Evolutionary conservation across 306 rosid genomes (phyloP), one percentile per base, ranked within the genome.

Genomic region (Malus asiatica): DNA sequence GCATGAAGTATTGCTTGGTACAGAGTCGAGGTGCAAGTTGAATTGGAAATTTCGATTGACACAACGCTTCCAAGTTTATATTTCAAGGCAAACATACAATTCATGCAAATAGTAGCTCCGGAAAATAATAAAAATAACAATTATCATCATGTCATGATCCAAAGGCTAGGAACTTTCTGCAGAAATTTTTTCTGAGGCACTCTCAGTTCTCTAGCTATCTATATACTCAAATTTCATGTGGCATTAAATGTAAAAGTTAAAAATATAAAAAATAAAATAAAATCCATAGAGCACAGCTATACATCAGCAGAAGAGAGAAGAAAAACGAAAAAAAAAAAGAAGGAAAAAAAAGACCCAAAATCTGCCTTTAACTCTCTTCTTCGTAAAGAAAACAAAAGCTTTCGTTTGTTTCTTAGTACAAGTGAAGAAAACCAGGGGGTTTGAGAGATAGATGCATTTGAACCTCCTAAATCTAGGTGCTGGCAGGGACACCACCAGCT

Each of bases 401-500:
- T 58, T 22, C 12, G 55, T 16, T 48, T 42, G 76, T 61, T 72
- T 83, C 74, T 72, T 46, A 69, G 35, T 68, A 80, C 73, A 81
- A 60, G 57, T 52, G 77, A 68, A 67, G 78, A 80, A 66, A 81
- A 80, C 44, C 55, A 55, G 78, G 73, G 65, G 62, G 11, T 64
- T 27, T 38, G 67, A 60, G 78, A 44, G 75, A 79, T 25, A 51
- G 72, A 76, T 22, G 58, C 55, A 61, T 55, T 46, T 64, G 70
- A 76, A 78, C 83, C 76, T 86, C 83, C 66, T 35, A 66, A 64
- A 72, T 60, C 83, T 86, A 92, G 64, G 78, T 74, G 69, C 70
- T 63, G 72, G 67, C 52, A 67, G 82, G 80, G 80, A 70, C 38
- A 82, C 85, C 88, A 58, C 84, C 82, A 77, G 88, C 89, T 76